Base-by-base conservation (phyloP, 2,329 filamentous ascomycete genomes). In the Ascochyta clinopodiicola region DNA sequence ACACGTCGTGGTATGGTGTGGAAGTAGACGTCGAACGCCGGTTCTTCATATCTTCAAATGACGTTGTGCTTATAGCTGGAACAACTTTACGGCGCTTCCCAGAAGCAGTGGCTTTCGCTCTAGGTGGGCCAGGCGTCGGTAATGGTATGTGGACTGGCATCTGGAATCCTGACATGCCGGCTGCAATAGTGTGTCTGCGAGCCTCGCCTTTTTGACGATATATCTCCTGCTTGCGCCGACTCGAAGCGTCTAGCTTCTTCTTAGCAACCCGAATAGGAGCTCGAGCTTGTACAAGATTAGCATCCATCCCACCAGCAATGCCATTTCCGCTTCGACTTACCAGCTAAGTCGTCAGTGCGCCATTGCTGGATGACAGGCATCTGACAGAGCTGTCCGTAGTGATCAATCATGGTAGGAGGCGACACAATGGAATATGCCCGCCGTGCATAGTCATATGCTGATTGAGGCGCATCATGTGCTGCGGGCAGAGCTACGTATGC, bases 311-410 rank as follows among this genome's bases (percentile, higher is more conserved):
- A 27, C 34, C 10, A 34, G 12, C 12, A 10, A 3, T 15, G 8
- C n/a, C 9, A 8, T 17, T 6, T 17, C 3, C 1, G 2, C 15
- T n/a, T 35, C 10, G 8, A 17, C 32, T 17, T n/a, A 35, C 42
- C 38, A 1, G 34, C 6, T 24, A 51, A 17, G 24, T 51, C 56
- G 21, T 54, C 27, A 2, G 61, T 62, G 1, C 59, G 61, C 62
- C 62, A 64, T 44, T 64, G 40, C 15, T 67, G 59, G 5, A 59
- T 39, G 1, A 57, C 37, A 4, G 62, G 62, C 32, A 42, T 10
- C 25, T 7, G 25, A 2, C 22, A 6, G 22, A 36, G 12, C 27
- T 29, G 36, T 7, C 13, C 35, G 35, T 27, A 1, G 10, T 21
- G 10, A 8, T 19, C 10, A 10, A 19, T 5, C 15, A 25, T n/a